Evolutionary conservation across 164 flowering plant species (phyloP), one percentile per base, ranked within the genome.

Genomic region (Houttuynia cordata): DNA sequence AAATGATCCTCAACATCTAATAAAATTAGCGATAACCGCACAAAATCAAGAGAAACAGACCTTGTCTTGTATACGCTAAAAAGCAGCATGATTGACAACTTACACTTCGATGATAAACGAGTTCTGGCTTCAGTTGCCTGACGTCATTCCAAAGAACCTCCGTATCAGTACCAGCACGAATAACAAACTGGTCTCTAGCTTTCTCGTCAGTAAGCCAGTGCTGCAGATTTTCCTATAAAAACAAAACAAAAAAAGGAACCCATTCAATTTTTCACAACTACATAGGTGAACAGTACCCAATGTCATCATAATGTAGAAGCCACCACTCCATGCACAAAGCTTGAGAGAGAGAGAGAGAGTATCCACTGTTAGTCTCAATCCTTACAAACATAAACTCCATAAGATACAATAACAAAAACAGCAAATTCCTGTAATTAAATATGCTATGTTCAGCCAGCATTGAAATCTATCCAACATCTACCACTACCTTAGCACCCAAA

Each of bases 141-240:
- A 89, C 84, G 77, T 94, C 99, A 72, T 94, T 94, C 99, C 99
- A 94, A 14, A 86, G 57, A 62, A 94, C 91, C 73, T 91, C 96
- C 21, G 97, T 88, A 42, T 85, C 91, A 1, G 71, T 20, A 24
- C 83, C 88, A 68, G 95, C 78, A 61, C 97, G 91, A 65, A 94
- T 85, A 34, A 94, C 96, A 81, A 86, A 85, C 66, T 94, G 99
- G 75, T 94, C 99, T 10, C 97, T 81, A 1, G 93, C 97, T 64
- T 94, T 94, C 57, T 83, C 87, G 75, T 94, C 99, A 37, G 86
- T 84, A 40, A 94, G 85, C 99, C 97, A 91, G 3, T 82, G 76
- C 56, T 85, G 96, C 14, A 94, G 80, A 71, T 91, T 88, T 68
- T 91, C 99, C 99, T 94, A 79, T 22, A 50, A 3, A 6, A 25